Evolutionary conservation across 176 grass and related monocot genomes (phyloP).

Genomic region (Lolium multiflorum): DNA sequence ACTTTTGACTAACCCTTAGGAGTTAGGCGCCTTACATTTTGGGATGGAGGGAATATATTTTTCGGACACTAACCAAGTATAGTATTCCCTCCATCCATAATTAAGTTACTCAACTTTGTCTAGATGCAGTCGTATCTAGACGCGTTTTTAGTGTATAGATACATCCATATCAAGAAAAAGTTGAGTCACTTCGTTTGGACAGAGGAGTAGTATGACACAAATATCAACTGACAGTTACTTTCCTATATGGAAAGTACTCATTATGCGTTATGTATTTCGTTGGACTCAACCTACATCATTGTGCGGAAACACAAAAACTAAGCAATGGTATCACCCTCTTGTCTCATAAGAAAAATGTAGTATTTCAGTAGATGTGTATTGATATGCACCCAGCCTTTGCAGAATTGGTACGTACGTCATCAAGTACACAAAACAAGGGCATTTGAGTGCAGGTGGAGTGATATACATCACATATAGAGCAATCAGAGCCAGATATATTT

Average conservation of each 20-base stretch:
- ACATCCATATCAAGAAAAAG: no score
- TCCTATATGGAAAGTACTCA: background rate
- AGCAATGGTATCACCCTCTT: slow-evolving; percentile 6
- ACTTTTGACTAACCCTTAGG: no score
- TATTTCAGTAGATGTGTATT: background rate
- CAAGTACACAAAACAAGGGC: background rate
- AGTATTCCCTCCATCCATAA: background rate
- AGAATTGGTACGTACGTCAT: background rate
- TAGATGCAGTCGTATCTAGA: no score
- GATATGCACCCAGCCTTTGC: background rate
- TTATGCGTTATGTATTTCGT: slow-evolving; percentile 6
- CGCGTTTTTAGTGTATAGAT: no score
- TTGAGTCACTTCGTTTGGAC: no score
- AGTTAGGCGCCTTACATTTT: no score
- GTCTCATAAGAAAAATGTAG: background rate
- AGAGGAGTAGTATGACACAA: background rate
- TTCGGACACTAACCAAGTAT: slow-evolving; percentile 7
- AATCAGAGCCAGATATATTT: slow-evolving; percentile 15
- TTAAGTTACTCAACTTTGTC: no score
- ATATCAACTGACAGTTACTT: background rate
- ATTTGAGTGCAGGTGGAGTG: background rate
- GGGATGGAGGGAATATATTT: background rate
- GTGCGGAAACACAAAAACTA: background rate
- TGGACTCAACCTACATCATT: background rate
- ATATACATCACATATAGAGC: background rate